Percentiles rank a stretch among this genome's conserved stretches.
These are phyloP conservation scores for Coccomyxa subellipsoidea DNA, from an alignment of 163 green algal species.

Conservation along the genomic window DNA sequence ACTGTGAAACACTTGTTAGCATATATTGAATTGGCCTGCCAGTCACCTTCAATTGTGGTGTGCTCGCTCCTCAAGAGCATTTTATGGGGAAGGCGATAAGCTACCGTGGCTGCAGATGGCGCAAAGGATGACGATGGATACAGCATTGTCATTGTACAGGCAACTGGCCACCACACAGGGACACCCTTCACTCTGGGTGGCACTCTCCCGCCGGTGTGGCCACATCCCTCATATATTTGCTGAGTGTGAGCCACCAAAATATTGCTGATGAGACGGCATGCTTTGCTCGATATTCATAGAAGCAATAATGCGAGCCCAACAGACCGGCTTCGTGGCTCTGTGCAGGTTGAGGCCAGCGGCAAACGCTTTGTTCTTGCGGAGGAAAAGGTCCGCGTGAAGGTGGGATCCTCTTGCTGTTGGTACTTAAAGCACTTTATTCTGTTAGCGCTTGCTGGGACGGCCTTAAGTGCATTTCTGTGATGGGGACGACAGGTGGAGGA, in stretches of 20 bases:
- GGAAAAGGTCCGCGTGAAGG: not conserved
- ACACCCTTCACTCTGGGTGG: not conserved
- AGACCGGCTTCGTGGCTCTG: no score
- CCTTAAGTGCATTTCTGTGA: not conserved
- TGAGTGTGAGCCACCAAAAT: no score
- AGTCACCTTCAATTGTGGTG: no score
- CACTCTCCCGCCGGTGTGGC: not conserved
- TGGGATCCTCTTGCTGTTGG: not conserved
- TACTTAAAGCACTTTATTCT: not conserved
- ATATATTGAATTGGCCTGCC: no score
- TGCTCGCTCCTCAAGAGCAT: no score
- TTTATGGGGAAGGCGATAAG: no score
- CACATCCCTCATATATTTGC: no score
- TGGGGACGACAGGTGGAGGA: not conserved
- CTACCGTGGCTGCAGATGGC: conserved; percentile 3
- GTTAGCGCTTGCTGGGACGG: not conserved
- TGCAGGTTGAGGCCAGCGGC: not conserved
- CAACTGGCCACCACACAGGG: conserved; percentile 7
- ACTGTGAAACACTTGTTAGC: no score
- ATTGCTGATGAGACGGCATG: no score
- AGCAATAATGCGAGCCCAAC: no score
- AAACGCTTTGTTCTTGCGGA: not conserved
- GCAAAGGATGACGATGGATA: not conserved
- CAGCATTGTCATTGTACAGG: conserved; percentile 9
- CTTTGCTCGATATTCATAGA: no score